Evolutionary conservation across 768 basidiomycete species (phyloP), one percentile per base, ranked within the genome.

Genomic region (Lactarius hatsudake): DNA sequence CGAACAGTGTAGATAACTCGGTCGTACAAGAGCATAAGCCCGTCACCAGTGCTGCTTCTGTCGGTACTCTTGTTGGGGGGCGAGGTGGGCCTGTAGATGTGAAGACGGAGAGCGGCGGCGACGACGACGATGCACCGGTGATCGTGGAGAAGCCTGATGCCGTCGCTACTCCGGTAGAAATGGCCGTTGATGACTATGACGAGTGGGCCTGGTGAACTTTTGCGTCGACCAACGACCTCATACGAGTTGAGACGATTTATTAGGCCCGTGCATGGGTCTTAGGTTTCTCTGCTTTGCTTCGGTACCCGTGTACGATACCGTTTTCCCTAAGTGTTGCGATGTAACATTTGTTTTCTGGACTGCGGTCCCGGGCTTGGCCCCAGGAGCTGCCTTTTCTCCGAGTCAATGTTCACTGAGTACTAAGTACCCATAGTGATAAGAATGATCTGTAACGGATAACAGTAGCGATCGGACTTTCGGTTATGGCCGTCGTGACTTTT

Each of bases 21-120:
- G 32, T 5, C 20, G 60, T n/a, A 53, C 64, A 69, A 64, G 65
- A 53, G 38, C 32, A 5, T 66, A 55, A 62, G 17, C 28, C 59
- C 28, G 32, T 56, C 48, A 2, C 55, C 32, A 36, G 34, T 38
- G 3, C 59, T 30, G 12, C 34, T 34, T 15, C 67, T 43, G 43
- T 66, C 10, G 34, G 42, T 58, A 38, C 42, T 61, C 60, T 45
- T 61, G 18, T 9, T 2, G 10, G 36, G 2, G 45, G 45, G 38
- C 64, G 56, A 5, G 67, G 62, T 59, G 64, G 40, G n/a, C 38
- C 28, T 10, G 61, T 59, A 36, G 56, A 62, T 10, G 23, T 7
- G 55, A 66, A 62, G 45, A 20, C 1, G 26, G 43, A 42, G 34
- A 69, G 34, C 7, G 18, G 53, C 17, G 66, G 23, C 10, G 61